These are phyloP conservation scores for Fusarium secorum DNA, from an alignment of 2,329 filamentous ascomycete species.

Conservation along the genomic window DNA sequence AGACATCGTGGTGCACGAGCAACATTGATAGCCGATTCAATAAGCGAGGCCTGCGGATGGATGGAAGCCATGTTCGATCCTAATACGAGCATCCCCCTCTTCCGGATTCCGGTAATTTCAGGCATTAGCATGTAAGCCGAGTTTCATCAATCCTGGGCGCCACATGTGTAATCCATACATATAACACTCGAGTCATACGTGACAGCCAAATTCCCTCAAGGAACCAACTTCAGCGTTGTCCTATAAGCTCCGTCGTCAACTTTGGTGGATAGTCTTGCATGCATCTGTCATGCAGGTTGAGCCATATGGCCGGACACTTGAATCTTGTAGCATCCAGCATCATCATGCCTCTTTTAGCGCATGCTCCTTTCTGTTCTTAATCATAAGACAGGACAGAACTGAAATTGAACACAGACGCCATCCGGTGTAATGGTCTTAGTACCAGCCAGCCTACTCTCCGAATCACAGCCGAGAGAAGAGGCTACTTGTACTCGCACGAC, in stretches of 20 bases:
- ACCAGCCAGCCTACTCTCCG: constrained; percentile 29
- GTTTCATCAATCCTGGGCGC: constrained; percentile 26
- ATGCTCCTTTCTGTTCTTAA: not conserved
- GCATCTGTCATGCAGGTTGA: not conserved
- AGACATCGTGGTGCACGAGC: constrained; percentile 23
- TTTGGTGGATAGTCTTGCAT: not conserved
- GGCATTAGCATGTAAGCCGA: constrained; percentile 14
- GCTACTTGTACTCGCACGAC: constrained; percentile 35
- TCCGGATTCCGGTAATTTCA: constrained; percentile 27
- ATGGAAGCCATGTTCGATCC: constrained; percentile 17
- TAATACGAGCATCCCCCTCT: constrained; percentile 13
- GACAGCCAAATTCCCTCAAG: not conserved
- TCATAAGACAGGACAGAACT: constrained; percentile 15
- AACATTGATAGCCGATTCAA: constrained; percentile 30
- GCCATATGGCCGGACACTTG: not conserved
- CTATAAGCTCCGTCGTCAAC: not conserved
- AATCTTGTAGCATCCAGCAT: not conserved
- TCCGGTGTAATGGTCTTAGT: constrained; percentile 36
- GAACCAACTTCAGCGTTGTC: not conserved
- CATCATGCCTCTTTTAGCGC: not conserved
- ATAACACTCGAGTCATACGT: constrained; percentile 2
- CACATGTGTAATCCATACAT: constrained; percentile 29
- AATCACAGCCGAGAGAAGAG: constrained; percentile 34
- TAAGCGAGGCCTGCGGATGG: constrained; percentile 35
- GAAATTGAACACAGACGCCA: constrained; percentile 30